Evolutionary conservation across 495 filamentous ascomycete genomes (phyloP).

Genomic region (Melanomma pulvis-pyrius): DNA sequence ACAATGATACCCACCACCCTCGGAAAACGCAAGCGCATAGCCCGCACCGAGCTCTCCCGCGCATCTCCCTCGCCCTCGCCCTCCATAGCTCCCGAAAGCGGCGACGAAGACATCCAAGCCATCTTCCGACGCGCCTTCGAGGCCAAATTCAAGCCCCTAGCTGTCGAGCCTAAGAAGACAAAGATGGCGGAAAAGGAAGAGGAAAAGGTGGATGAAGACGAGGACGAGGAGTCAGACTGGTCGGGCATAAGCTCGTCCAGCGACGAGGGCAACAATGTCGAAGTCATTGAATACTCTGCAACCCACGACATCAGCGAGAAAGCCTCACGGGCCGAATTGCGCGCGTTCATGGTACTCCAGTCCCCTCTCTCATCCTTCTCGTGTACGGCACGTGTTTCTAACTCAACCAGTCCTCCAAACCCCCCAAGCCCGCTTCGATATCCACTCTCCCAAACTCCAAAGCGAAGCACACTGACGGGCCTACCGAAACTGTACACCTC

Average conservation of each 20-base stretch:
- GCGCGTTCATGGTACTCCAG: slow-evolving; percentile 72
- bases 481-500: slow-evolving; percentile 63
- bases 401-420: slow-evolving; percentile 53
- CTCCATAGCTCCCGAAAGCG: background rate
- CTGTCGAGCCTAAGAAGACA: slow-evolving; percentile 20
- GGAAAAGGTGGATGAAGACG: slow-evolving; percentile 40
- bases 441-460: slow-evolving; percentile 43
- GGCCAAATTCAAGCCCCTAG: slow-evolving; percentile 76
- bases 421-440: slow-evolving; percentile 49
- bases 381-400: slow-evolving; percentile 15
- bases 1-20: slow-evolving; percentile 17
- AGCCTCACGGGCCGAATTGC: slow-evolving; percentile 63
- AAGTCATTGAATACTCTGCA: slow-evolving; percentile 69
- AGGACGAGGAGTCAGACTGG: slow-evolving; percentile 61
- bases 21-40: slow-evolving; percentile 29
- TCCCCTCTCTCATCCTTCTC: background rate
- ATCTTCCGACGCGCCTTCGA: slow-evolving; percentile 84
- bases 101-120: slow-evolving; percentile 48
- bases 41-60: slow-evolving; percentile 7
- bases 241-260: slow-evolving; percentile 59
- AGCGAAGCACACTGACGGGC: slow-evolving; percentile 51
- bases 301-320: slow-evolving; percentile 33
- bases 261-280: slow-evolving; percentile 42
- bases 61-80: slow-evolving; percentile 19
- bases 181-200: slow-evolving; percentile 37